Base-by-base conservation (phyloP, 352 stramenopile species). In the Pythium phragmitis region DNA sequence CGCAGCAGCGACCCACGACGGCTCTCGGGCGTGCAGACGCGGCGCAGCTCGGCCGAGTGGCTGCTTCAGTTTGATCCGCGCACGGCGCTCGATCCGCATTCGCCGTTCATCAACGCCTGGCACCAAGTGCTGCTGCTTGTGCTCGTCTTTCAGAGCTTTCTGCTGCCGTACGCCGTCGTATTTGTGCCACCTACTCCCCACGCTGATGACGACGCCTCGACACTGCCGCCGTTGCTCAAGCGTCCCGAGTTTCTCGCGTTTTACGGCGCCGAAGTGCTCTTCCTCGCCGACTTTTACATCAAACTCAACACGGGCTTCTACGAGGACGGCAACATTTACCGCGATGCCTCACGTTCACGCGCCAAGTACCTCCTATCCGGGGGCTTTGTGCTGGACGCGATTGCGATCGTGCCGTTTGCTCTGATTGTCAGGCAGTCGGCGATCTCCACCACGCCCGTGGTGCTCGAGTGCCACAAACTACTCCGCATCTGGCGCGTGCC, bases 301-400 rank as follows among this genome's bases (percentile, higher is more conserved):
- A 68, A 85, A 45, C 34, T 80, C 26, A 75, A 87, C 61, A 85
- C 75, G 17, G 78, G 80, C 13, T 88, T 77, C 56, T 88, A 90
- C 62, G 62, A 85, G 43, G 68, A 74, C 45, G 75, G 79, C 55
- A 82, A 82, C 36, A 73, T 88, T 9, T 63, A 74, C 21, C 72
- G 70, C 1, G 77, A 87, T 50, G 72, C 67, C 39, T 63, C 56
- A 2, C 76, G 69, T n/a, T 65, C 79, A 9, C 66, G 76, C 3
- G 47, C 46, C 21, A 82, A 76, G 23, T 88, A 83, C 58, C 33
- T 87, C 17, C 56, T 14, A 13, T 88, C 77, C 4, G 13, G 52
- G 0, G 70, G 68, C 2, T 90, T 90, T 52, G 3, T 75, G 6
- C 52, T 88, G 6, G 79, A 89, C 28, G 30, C 77, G 1, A 17